Base-by-base conservation (phyloP, 1,139 yeast species). In the Arxiozyma telluris region DNA sequence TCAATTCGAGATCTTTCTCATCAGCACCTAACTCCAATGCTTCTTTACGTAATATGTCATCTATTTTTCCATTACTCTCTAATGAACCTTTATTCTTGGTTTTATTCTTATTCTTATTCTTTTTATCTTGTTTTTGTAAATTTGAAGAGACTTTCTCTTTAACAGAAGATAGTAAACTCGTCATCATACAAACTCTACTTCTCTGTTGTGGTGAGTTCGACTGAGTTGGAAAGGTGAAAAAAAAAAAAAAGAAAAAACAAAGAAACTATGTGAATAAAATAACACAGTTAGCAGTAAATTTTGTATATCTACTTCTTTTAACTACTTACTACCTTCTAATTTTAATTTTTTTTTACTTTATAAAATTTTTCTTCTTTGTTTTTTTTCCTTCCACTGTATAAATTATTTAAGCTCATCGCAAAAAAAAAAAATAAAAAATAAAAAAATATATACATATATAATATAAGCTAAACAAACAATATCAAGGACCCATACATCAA, bases 21-120 rank as follows among this genome's bases (percentile, higher is more conserved):
- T 85, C 75, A 5, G 91, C 93, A 44, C 93, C 93, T 47, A 85
- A 70, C 20, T 81, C 81, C 30, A 84, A 68, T 1, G 93, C 94
- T 72, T 84, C 93, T 59, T 81, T 79, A 59, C 86, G 81, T 53
- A 84, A 68, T 0, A 76, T 64, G 5, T 80, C 82, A 25, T 68
- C 70, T 6, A 56, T 53, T 44, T 54, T 49, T 41, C 18, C 22
- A 7, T 55, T 44, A 23, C 22, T 48, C 15, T 49, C 50, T 41
- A 47, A 44, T 23, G 53, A 50, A 27, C 57, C 53, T 50, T 58
- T 59, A 30, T 57, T 54, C 50, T 56, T 50, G 44, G 30, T 8
- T 27, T 59, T 58, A 55, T 57, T 52, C 25, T 23, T 60, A 55
- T 57, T 60, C 44, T 53, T 53, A 7, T 43, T 45, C 47, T 66